Evolutionary conservation across 768 basidiomycete species (phyloP).

Genomic region (Boletus subparvulus): DNA sequence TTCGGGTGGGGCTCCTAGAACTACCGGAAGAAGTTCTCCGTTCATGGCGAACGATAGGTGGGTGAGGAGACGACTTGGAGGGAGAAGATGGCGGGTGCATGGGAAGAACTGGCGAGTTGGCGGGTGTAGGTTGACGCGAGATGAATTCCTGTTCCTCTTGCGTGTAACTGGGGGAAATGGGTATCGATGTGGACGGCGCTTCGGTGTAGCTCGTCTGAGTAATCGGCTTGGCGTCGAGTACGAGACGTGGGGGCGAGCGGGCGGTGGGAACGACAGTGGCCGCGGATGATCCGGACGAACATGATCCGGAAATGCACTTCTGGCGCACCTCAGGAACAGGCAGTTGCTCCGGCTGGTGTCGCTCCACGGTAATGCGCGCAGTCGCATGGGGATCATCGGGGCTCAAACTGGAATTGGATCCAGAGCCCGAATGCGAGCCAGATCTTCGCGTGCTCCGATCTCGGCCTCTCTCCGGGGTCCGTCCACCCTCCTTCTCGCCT

Average conservation of each 20-base stretch:
- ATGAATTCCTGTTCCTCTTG: slow-evolving; percentile 38
- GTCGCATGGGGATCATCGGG: slow-evolving; percentile 24
- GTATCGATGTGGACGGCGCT: slow-evolving; percentile 20
- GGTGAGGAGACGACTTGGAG: neutral
- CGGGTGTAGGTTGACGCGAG: slow-evolving; percentile 54
- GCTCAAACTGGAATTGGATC: slow-evolving; percentile 37
- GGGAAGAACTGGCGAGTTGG: slow-evolving; percentile 55
- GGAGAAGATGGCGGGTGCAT: slow-evolving; percentile 26
- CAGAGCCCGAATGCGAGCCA: slow-evolving; percentile 31
- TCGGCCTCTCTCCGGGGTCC: slow-evolving; percentile 28
- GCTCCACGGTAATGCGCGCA: slow-evolving; percentile 1
- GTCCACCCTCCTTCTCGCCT: slow-evolving; percentile 30
- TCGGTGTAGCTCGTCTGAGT: slow-evolving; percentile 26
- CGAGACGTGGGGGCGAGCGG: slow-evolving; percentile 28
- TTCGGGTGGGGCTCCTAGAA: slow-evolving; percentile 28
- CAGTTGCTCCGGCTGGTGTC: slow-evolving; percentile 5
- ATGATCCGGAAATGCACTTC: slow-evolving; percentile 19
- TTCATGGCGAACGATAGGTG: slow-evolving; percentile 7
- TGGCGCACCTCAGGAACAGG: slow-evolving; percentile 14
- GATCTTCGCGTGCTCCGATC: slow-evolving; percentile 29
- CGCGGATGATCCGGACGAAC: slow-evolving; percentile 30
- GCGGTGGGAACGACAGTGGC: slow-evolving; percentile 11
- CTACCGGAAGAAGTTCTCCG: slow-evolving; percentile 18
- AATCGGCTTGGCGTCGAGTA: slow-evolving; percentile 30
- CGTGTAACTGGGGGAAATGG: slow-evolving; percentile 20